Conservation (phyloP, 1,284 basidiomycete species). For the Rhodotorula mucilaginosa region DNA sequence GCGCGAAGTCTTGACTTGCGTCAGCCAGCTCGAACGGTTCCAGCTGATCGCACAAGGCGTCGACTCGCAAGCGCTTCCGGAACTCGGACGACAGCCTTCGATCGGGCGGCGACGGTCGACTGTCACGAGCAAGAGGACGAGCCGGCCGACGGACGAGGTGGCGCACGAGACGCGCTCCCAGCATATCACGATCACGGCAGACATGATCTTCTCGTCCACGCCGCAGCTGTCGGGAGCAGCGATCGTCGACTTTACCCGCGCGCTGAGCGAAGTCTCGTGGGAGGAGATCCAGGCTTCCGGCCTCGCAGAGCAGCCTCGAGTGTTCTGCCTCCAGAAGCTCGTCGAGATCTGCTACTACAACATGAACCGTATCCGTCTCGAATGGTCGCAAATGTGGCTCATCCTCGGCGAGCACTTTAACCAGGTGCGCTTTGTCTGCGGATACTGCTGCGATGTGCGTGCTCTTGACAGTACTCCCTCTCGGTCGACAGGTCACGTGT, state of each 20-base stretch:
- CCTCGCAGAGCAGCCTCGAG: conserved; percentile 75
- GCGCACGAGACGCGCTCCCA: conserved; percentile 95
- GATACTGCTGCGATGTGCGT: neutral
- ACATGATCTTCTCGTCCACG: conserved; percentile 97
- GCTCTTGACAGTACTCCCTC: neutral
- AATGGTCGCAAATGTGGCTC: conserved; percentile 98
- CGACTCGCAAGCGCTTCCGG: conserved; percentile 65
- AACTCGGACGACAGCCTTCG: conserved; percentile 70
- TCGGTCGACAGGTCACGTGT: conserved; percentile 75
- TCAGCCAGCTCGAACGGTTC: conserved; percentile 96
- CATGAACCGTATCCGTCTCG: conserved; percentile 96
- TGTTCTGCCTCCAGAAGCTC: conserved; percentile 97
- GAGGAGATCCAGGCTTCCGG: conserved; percentile 98
- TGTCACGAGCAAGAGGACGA: conserved; percentile 44
- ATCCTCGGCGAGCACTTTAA: conserved; percentile 99
- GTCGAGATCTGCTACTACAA: conserved; percentile 99
- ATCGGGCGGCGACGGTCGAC: conserved; percentile 30
- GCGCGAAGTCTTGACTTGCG: conserved; percentile 91
- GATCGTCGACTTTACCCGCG: conserved; percentile 96
- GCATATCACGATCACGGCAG: conserved; percentile 96
- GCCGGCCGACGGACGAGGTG: conserved; percentile 78
- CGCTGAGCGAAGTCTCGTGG: conserved; percentile 96
- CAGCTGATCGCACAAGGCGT: conserved; percentile 82
- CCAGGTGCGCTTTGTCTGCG: conserved; percentile 61
- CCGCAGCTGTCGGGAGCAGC: conserved; percentile 94